phyloP scores from a whole-genome alignment of 768 basidiomycete genomes.

The Psilocybe sp. region DNA sequence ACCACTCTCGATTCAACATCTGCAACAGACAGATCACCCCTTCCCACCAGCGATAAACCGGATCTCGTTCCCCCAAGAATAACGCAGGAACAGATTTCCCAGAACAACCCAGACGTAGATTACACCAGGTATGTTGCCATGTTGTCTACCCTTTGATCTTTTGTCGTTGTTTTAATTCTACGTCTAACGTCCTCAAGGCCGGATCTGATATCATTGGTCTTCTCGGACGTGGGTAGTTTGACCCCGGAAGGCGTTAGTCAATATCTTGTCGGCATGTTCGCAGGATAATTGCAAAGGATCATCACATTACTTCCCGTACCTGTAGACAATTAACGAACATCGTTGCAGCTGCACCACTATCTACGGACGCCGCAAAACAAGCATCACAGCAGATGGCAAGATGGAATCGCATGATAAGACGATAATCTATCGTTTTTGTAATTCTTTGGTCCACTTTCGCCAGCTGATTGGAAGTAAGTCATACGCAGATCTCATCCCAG shows the following conservation, averaged over 20 bases:
- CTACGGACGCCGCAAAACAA: conserved; percentile 5
- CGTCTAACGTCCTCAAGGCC: conserved; percentile 46
- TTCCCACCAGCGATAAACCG: conserved; percentile 16
- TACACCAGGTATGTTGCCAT: conserved; percentile 71
- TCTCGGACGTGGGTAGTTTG: conserved; percentile 91
- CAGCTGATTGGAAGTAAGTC: conserved; percentile 14
- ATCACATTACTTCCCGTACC: conserved; percentile 2
- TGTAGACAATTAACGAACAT: conserved; percentile 12
- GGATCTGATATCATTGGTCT: conserved; percentile 90
- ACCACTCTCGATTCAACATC: conserved; percentile 11
- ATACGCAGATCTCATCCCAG: conserved; percentile 14
- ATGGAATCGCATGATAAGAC: conserved; percentile 34
- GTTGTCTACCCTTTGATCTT: conserved; percentile 4
- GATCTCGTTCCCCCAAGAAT: conserved; percentile 43
- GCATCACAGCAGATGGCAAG: conserved; percentile 18
- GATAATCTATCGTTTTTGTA: conserved; percentile 29
- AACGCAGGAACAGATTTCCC: conserved; percentile 78
- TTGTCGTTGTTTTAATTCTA: conserved; percentile 13
- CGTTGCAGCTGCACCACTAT: conserved; percentile 13
- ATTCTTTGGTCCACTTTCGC: conserved; percentile 15
- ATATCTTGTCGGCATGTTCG: conserved; percentile 94
- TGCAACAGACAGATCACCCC: conserved; percentile 10
- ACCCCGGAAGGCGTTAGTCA: conserved; percentile 94
- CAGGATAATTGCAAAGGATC: conserved; percentile 42
- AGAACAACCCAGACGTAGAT: conserved; percentile 88